A percentile compares a stretch with the other conserved stretches of the same genome.
Evolutionary conservation across 306 rosid species (phyloP).

Genomic region (Albizia julibrissin): DNA sequence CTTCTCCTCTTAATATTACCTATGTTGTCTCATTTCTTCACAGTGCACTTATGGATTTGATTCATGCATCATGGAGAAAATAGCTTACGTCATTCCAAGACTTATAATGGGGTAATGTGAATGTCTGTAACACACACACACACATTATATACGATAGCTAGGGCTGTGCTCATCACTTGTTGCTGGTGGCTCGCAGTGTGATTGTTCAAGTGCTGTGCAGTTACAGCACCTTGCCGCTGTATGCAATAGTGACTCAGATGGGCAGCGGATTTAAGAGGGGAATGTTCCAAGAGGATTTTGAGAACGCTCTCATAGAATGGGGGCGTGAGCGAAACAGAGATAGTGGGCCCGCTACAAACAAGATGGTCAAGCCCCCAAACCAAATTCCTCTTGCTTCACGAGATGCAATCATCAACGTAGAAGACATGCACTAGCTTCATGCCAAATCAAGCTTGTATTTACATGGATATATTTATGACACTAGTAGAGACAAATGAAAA

Average conservation of each 20-base stretch:
- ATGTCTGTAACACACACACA: neutral
- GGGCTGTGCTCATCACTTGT: constrained; percentile 17
- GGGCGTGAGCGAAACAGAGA: neutral
- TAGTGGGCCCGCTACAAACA: neutral
- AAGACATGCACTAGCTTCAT: constrained; percentile 16
- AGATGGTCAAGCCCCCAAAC: constrained; percentile 37
- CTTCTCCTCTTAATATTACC: neutral
- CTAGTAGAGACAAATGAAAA: neutral
- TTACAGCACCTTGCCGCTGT: constrained; percentile 81
- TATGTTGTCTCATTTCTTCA: constrained; percentile 11
- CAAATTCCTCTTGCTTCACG: constrained; percentile 41
- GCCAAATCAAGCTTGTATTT: neutral
- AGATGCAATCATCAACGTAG: constrained; percentile 38
- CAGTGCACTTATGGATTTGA: constrained; percentile 79
- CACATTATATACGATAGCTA: neutral
- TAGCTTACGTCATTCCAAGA: constrained; percentile 67
- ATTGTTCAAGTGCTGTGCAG: constrained; percentile 97
- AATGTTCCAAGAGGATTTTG: constrained; percentile 1
- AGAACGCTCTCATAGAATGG: neutral
- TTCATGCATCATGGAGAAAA: constrained; percentile 88
- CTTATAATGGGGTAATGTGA: constrained; percentile 73
- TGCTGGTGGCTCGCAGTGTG: constrained; percentile 47
- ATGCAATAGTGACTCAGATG: constrained; percentile 87
- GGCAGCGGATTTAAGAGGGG: constrained; percentile 55
- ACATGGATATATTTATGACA: neutral